phyloP scores from a whole-genome alignment of 345 rosid species.

The Populus nigra region DNA sequence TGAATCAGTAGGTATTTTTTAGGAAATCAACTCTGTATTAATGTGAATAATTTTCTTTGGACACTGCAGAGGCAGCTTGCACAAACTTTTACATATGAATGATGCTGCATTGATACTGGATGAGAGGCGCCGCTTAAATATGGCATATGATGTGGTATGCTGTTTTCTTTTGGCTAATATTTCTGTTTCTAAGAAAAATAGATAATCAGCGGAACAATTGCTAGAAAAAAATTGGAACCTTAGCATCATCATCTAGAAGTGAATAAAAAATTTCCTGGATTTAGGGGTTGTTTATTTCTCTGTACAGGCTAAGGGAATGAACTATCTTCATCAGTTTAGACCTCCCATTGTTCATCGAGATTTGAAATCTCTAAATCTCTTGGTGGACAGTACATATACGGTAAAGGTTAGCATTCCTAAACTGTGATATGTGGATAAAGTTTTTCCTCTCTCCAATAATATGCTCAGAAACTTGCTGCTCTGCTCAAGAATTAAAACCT shows the following conservation, averaged over 20 bases:
- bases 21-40: not conserved
- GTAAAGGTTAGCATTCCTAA: slow-evolving; percentile 18
- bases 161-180: not conserved
- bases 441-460: not conserved
- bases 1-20: slow-evolving; percentile 1
- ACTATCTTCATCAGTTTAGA: slow-evolving; percentile 33
- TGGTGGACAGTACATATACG: slow-evolving; percentile 19
- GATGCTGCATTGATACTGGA: slow-evolving; percentile 16
- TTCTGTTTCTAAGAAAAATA: slow-evolving; percentile 10
- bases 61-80: slow-evolving; percentile 25
- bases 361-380: slow-evolving; percentile 25
- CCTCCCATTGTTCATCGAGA: slow-evolving; percentile 35
- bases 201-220: not conserved
- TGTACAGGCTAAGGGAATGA: slow-evolving; percentile 32
- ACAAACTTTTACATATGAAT: slow-evolving; percentile 22
- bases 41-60: not conserved
- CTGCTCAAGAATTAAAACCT: not conserved
- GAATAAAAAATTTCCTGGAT: slow-evolving; percentile 2
- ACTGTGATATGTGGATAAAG: not conserved
- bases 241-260: not conserved
- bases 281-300: slow-evolving; percentile 16
- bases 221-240: not conserved
- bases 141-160: slow-evolving; percentile 32
- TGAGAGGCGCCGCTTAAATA: slow-evolving; percentile 19
- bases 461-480: not conserved